Base-by-base conservation (phyloP, 805 yeast species). In the Lipomyces oligophaga region DNA sequence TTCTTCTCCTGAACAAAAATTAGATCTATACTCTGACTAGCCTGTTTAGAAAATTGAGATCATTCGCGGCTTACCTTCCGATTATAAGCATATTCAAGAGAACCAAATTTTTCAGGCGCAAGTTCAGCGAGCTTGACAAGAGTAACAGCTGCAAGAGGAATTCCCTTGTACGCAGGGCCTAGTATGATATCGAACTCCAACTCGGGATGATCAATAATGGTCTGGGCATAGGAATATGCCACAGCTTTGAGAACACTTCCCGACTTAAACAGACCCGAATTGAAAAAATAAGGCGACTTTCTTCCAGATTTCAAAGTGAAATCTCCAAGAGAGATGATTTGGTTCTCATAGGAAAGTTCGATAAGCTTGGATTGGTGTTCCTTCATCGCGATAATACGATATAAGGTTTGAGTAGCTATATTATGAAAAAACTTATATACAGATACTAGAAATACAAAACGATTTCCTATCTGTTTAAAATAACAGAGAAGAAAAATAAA, bases 101-200 rank as follows among this genome's bases (percentile, higher is more conserved):
- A 66, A 41, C 78, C 79, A 62, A 79, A 88, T 62, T 82, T 81
- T 46, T 77, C 78, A 4, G 68, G 67, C 49, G 86, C 93, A 57
- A 88, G 73, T 69, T 93, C 97, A 30, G 90, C 93, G 51, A 93
- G 74, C 67, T 93, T 90, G 48, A 93, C 90, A 49, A 85, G 87
- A 13, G 96, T 87, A 52, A 90, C 77, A 3, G 97, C 95, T 43
- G 95, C 95, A 47, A 90, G 75, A 19, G 98, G 95, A 59, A 90
- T 90, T 16, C 98, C 98, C 70, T 93, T 93, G 70, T 90, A 90
- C 24, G 98, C 98, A 8, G 98, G 98, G 5, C 98, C 98, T 63
- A 90, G 90, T 45, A 90, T 71, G 34, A 93, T 80, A 61, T 90
- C 97, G 60, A 90, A 89, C 64, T 88, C 82, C 41, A 90, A 62